Evolutionary conservation across 331 rosid species (phyloP), one percentile per base, ranked within the genome.

Genomic region (Erythrophleum ivorense): DNA sequence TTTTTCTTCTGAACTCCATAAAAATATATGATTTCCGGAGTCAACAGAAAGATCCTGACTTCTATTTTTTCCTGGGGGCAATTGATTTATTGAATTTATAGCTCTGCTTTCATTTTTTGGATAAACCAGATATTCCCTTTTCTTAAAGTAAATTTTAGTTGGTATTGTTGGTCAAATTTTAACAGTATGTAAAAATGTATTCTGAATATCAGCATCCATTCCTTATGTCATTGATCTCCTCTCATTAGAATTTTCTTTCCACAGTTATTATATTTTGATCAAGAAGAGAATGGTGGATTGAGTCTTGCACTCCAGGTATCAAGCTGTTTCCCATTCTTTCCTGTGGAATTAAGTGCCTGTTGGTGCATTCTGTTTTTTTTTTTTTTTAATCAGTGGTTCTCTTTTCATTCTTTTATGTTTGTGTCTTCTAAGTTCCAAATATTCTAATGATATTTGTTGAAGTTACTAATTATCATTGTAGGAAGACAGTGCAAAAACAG

Each of bases 251-350:
- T 76, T 63, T 63, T 36, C 79, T 36, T 82, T 83, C 83, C 49
- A 46, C 91, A 96, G 99, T 87, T 94, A 73, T 59, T 96, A 75
- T 91, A 92, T 87, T 96, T 96, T 81, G 98, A 96, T 84, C 97
- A 80, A 81, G 99, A 91, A 75, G 97, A 88, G 79, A 92, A 76
- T 55, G 87, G 94, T 66, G 99, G 99, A 81, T 81, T 96, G 83
- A 92, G 98, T 82, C 97, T 96, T 81, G 96, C 95, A 62, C 88
- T 96, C 77, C 99, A 96, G 97, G 99, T 96, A 89, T 60, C 78
- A 52, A 53, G 58, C 84, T n/a, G 65, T 84, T 49, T 77, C 33
- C 58, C 29, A 52, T 79, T 45, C 49, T 54, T 33, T 45, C 29
- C 71, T 3, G 21, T 46, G 58, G 65, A 76, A 64, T 75, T 18